Evolutionary conservation across 805 yeast genomes (phyloP).

Genomic region (Candida ovalis): DNA sequence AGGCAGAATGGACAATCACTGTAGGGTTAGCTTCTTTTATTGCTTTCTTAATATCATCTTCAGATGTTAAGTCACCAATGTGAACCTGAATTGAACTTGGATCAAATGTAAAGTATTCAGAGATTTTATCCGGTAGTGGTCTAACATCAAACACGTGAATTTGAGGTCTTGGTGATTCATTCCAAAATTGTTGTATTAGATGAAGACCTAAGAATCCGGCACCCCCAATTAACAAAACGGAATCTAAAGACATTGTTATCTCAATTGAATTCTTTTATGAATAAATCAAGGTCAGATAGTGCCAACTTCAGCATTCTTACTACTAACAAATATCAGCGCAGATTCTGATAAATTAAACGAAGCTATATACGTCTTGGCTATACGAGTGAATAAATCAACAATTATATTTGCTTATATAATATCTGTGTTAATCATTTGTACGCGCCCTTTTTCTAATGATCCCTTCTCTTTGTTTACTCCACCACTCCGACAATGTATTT

Average conservation of each 20-base stretch:
- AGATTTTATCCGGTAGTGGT: conserved; percentile 70
- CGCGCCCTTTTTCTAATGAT: too few species aligned
- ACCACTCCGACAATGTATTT: too few species aligned
- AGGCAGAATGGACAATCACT: conserved; percentile 91
- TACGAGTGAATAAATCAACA: too few species aligned
- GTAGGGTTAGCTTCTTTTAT: conserved; percentile 55
- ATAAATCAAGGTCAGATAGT: too few species aligned
- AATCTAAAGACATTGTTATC: conserved; percentile 30
- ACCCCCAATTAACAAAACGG: conserved; percentile 90
- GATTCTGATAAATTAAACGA: too few species aligned
- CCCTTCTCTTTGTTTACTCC: too few species aligned
- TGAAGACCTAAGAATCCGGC: conserved; percentile 94
- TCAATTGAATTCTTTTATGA: too few species aligned
- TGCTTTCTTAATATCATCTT: conserved; percentile 62
- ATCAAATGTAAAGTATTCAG: conserved; percentile 74
- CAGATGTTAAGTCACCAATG: conserved; percentile 81
- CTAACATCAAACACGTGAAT: conserved; percentile 90
- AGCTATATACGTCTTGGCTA: too few species aligned
- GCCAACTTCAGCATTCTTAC: too few species aligned
- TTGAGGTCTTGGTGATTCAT: conserved; percentile 57
- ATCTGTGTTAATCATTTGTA: too few species aligned
- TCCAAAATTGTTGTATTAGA: conserved; percentile 78
- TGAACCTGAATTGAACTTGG: conserved; percentile 53
- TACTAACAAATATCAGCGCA: too few species aligned
- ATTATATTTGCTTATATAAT: too few species aligned